Conservation (phyloP, 371 early-diverging fungal genomes). For the Mucor lusitanicus region DNA sequence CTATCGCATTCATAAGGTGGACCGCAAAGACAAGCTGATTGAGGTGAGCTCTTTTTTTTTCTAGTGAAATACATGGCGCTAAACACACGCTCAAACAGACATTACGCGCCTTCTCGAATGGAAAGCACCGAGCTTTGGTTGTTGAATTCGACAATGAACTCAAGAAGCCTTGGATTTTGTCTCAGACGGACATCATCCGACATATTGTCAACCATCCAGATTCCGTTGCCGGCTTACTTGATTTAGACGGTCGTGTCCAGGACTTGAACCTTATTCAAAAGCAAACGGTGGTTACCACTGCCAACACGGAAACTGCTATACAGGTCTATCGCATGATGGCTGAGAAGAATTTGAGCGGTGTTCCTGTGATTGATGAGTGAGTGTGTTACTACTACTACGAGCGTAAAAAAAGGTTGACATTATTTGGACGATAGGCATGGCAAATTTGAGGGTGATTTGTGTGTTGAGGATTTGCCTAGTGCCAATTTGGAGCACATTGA, state of each 20-base stretch:
- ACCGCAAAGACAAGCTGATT: constrained; percentile 45
- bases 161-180: constrained; percentile 47
- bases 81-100: constrained; percentile 23
- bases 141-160: constrained; percentile 32
- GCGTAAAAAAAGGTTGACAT: too few species aligned
- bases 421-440: constrained; percentile 32
- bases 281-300: constrained; percentile 32
- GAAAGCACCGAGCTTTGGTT: constrained; percentile 51
- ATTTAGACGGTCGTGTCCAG: constrained; percentile 32
- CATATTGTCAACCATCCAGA: constrained; percentile 48
- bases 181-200: constrained; percentile 58
- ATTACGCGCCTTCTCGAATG: constrained; percentile 47
- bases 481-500: constrained; percentile 45
- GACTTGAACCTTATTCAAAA: constrained; percentile 21
- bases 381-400: too few species aligned
- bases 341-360: constrained; percentile 43
- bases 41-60: constrained; percentile 22
- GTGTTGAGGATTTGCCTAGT: constrained; percentile 54
- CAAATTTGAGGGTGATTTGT: constrained; percentile 43
- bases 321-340: constrained; percentile 52
- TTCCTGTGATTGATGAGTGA: constrained; percentile 52
- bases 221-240: constrained; percentile 35
- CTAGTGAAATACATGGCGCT: neutral
- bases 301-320: constrained; percentile 36
- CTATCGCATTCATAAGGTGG: constrained; percentile 54